Evolutionary conservation across 106 monocot species (phyloP).

Genomic region (Dendrobium chrysotoxum): DNA sequence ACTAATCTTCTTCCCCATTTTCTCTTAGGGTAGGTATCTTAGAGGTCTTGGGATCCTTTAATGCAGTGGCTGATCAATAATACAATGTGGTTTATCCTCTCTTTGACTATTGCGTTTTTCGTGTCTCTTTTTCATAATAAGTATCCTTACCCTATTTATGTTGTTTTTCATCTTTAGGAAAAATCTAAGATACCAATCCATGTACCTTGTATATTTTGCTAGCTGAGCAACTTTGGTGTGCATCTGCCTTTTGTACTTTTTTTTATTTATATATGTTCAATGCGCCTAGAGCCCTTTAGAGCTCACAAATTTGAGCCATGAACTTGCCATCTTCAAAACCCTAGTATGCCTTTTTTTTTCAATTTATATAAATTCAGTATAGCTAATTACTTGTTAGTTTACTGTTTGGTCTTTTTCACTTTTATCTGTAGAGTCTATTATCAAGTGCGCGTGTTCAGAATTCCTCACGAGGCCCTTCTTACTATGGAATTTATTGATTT

Average conservation of each 20-base stretch:
- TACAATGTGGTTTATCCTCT: slow-evolving; percentile 9
- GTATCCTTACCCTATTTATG: not conserved
- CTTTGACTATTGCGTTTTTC: slow-evolving; percentile 1
- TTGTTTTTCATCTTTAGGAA: not conserved
- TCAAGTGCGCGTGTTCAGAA: not conserved
- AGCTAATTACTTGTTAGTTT: not conserved
- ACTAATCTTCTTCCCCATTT: slow-evolving; percentile 3
- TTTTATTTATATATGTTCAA: not conserved
- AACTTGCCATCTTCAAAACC: not conserved
- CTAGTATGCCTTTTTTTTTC: not conserved
- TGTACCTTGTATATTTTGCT: not conserved
- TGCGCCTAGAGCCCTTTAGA: not conserved
- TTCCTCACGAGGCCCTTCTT: not conserved
- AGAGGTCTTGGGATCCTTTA: slow-evolving; percentile 7
- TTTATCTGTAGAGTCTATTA: not conserved
- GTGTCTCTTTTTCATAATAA: not conserved
- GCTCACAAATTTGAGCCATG: not conserved
- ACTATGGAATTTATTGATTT: not conserved
- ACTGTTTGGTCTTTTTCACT: not conserved
- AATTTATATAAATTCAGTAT: not conserved
- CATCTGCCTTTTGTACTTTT: not conserved
- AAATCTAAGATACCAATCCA: not conserved
- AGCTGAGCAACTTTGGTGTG: not conserved
- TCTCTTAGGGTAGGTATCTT: slow-evolving; percentile 3
- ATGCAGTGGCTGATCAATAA: slow-evolving; percentile 13